Percentiles rank a stretch among this genome's conserved stretches.
phyloP scores from a whole-genome alignment of 805 yeast genomes.

The Saccharomycopsis amapae region DNA sequence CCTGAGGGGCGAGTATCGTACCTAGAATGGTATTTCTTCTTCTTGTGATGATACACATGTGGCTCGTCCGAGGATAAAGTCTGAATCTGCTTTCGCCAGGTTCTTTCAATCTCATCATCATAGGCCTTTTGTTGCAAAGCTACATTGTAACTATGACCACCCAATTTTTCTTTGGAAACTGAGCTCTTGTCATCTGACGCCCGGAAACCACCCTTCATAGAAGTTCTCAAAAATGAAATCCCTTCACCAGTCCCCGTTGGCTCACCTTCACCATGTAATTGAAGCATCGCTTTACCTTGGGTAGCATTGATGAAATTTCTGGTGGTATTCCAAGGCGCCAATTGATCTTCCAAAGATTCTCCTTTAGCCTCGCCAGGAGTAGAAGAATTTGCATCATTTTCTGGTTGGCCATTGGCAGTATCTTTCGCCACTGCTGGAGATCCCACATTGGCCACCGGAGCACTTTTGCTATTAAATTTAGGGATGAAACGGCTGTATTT shows the following conservation, averaged over 20 bases:
- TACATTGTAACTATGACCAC: constrained; percentile 67
- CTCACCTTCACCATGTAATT: constrained; percentile 90
- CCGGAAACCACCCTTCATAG: constrained; percentile 90
- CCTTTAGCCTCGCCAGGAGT: constrained; percentile 27
- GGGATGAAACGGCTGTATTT: constrained; percentile 23
- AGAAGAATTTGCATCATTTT: constrained; percentile 27
- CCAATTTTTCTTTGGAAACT: constrained; percentile 25
- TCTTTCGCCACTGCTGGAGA: constrained; percentile 3
- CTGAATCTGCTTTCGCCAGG: constrained; percentile 81
- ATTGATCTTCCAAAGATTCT: constrained; percentile 68
- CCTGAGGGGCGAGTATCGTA: constrained; percentile 22
- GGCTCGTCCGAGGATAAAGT: constrained; percentile 41
- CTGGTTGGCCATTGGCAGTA: constrained; percentile 31
- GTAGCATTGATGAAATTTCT: constrained; percentile 88
- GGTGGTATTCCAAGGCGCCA: constrained; percentile 92
- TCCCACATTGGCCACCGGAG: background rate
- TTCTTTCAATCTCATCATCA: constrained; percentile 80
- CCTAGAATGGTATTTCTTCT: constrained; percentile 24
- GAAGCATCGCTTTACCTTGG: constrained; percentile 95
- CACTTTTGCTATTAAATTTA: constrained; percentile 27
- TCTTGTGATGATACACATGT: constrained; percentile 26
- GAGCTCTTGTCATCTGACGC: constrained; percentile 30
- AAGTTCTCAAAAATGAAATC: constrained; percentile 78
- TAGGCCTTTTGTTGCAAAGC: constrained; percentile 85
- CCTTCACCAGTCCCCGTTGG: constrained; percentile 90